A percentile compares a stretch with the other conserved stretches of the same genome.
phyloP scores from a whole-genome alignment of 495 filamentous ascomycete species.

The Penicillium arizonense region DNA sequence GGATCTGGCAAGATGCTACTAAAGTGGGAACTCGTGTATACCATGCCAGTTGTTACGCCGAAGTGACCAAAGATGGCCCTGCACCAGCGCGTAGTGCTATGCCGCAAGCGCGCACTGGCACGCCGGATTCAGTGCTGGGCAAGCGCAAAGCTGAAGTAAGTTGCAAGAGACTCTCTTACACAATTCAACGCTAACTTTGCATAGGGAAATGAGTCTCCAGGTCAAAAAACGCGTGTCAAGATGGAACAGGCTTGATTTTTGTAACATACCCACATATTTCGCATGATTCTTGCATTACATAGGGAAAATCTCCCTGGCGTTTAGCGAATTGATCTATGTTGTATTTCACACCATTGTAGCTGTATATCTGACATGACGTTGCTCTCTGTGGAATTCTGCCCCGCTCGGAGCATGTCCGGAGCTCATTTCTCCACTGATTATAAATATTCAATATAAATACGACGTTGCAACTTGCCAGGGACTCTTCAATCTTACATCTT shows the following conservation, averaged over 20 bases:
- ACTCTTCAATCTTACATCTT: too few species aligned
- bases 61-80: slow-evolving; percentile 68
- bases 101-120: slow-evolving; percentile 45
- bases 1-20: slow-evolving; percentile 93
- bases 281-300: slow-evolving; percentile 6
- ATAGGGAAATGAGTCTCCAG: slow-evolving; percentile 36
- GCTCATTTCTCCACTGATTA: slow-evolving; percentile 8
- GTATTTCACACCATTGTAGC: neutral
- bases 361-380: slow-evolving; percentile 11
- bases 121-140: slow-evolving; percentile 67
- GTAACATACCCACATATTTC: slow-evolving; percentile 1
- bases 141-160: slow-evolving; percentile 77
- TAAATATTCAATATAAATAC: slow-evolving; percentile 3
- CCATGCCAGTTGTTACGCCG: slow-evolving; percentile 85
- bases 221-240: slow-evolving; percentile 41
- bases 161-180: neutral
- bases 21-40: slow-evolving; percentile 77
- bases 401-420: slow-evolving; percentile 35
- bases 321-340: slow-evolving; percentile 7
- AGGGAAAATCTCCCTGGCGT: slow-evolving; percentile 2
- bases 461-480: neutral
- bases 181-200: slow-evolving; percentile 11
- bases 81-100: slow-evolving; percentile 35
- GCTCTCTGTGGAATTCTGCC: slow-evolving; percentile 16
- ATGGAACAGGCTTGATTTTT: slow-evolving; percentile 32